These are phyloP conservation scores for Suhomyces sp. DNA, from an alignment of 805 yeast species.

Conservation along the genomic window DNA sequence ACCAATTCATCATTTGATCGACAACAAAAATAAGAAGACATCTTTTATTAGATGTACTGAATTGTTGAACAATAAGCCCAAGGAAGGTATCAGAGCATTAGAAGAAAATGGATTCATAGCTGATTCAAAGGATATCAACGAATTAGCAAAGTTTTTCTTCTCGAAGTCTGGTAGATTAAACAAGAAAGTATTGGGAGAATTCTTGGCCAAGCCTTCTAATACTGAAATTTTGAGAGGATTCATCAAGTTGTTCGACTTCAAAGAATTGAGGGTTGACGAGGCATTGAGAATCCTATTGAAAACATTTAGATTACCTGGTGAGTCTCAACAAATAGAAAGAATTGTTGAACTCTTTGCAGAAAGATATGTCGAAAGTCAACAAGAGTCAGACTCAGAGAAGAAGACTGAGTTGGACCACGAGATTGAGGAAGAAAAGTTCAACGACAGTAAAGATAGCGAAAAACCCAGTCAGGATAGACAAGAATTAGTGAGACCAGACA, in stretches of 20 bases:
- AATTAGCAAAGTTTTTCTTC: conserved; percentile 74
- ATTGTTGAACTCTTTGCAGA: conserved; percentile 84
- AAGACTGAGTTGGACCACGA: not conserved
- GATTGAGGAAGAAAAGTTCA: not conserved
- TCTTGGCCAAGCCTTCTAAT: conserved; percentile 74
- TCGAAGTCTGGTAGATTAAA: conserved; percentile 79
- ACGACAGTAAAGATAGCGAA: not conserved
- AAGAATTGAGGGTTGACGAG: conserved; percentile 83
- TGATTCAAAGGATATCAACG: conserved; percentile 46
- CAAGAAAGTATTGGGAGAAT: conserved; percentile 85
- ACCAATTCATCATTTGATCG: conserved; percentile 32
- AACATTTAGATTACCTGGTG: conserved; percentile 92
- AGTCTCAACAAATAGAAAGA: conserved; percentile 94
- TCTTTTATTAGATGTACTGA: conserved; percentile 76
- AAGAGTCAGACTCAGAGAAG: conserved; percentile 10
- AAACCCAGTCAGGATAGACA: conserved; percentile 23
- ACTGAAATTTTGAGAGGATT: conserved; percentile 59
- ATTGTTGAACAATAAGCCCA: conserved; percentile 75
- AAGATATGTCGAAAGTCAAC: conserved; percentile 68
- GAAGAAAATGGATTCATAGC: conserved; percentile 65
- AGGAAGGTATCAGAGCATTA: conserved; percentile 66
- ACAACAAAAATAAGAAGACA: conserved; percentile 58
- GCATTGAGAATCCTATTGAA: conserved; percentile 81
- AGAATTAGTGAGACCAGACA: conserved; percentile 61
- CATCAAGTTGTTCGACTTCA: conserved; percentile 70